Evolutionary conservation across 2,329 filamentous ascomycete species (phyloP), one percentile per base, ranked within the genome.

Genomic region (Scedosporium dehoogii): DNA sequence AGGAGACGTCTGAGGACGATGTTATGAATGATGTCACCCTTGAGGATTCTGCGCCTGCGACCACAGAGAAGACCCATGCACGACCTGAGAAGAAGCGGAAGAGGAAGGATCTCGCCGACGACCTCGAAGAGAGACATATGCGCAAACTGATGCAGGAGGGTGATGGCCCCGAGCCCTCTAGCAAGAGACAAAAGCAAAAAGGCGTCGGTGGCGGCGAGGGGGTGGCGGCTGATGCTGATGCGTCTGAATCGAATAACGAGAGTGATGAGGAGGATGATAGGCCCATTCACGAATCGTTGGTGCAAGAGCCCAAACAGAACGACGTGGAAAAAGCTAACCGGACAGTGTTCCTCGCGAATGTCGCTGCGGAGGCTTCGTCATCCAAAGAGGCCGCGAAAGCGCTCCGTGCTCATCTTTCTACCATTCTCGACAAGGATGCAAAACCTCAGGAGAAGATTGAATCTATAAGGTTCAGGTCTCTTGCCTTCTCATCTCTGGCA

Each of bases 291-390:
- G 86, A 87, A 70, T 85, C 81, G 62, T 77, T 84, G 46, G 73
- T 72, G 66, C 79, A 76, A 61, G 74, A 76, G 72, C 81, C 77
- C 75, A 85, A 80, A 73, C 77, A 68, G 57, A 69, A 78, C 23
- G 90, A 96, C 66, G 69, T 96, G 2, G 90, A 96, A 63, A 96
- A 96, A 77, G 90, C 93, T 7, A 84, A 85, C 63, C 89, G 94
- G 63, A 99, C 94, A 6, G 86, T 97, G 51, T 99, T 97, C 76
- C 79, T 99, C 12, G 89, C 90, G 70, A 99, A 99, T 70, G 91
- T 99, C 56, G 92, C 92, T 14, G 87, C 84, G 23, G 80, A 88
- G 60, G 91, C 91, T 51, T 91, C 97, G 69, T 89, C 86, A 58
- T 92, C 89, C 29, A 96, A 96, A 71, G 76, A 86, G 2, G 88